Evolutionary conservation across 768 basidiomycete genomes (phyloP).

Genomic region (Amanita pallidorosea): DNA sequence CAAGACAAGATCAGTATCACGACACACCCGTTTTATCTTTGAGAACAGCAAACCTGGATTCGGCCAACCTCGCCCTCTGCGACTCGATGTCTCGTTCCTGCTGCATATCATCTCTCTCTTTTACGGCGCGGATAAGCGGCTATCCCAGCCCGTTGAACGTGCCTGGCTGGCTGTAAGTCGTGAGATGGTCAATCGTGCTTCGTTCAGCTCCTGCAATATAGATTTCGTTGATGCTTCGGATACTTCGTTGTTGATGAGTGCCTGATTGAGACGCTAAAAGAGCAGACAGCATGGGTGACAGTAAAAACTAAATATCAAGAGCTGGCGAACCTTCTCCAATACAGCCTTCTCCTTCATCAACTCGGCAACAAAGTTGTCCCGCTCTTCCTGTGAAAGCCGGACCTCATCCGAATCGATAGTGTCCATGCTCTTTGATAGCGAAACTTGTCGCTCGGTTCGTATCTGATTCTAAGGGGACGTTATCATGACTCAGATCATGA

Average conservation of each 20-base stretch:
- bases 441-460: neutral
- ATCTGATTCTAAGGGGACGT: neutral
- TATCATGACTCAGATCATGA: neutral
- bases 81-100: slow-evolving; percentile 72
- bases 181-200: slow-evolving; percentile 54
- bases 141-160: slow-evolving; percentile 61
- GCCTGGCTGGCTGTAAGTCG: slow-evolving; percentile 61
- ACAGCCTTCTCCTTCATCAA: slow-evolving; percentile 47
- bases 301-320: neutral
- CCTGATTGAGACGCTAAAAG: slow-evolving; percentile 65
- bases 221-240: slow-evolving; percentile 71
- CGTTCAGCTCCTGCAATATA: slow-evolving; percentile 63
- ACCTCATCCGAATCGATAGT: slow-evolving; percentile 12
- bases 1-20: neutral
- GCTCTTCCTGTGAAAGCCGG: slow-evolving; percentile 19
- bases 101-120: slow-evolving; percentile 74
- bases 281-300: neutral
- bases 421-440: slow-evolving; percentile 1
- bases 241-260: slow-evolving; percentile 72
- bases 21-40: slow-evolving; percentile 56
- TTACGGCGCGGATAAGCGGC: slow-evolving; percentile 52
- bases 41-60: slow-evolving; percentile 50
- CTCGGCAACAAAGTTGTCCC: slow-evolving; percentile 18
- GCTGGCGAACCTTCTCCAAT: slow-evolving; percentile 44
- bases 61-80: slow-evolving; percentile 57